Evolutionary conservation across 1,284 basidiomycete genomes (phyloP), one percentile per base, ranked within the genome.

Genomic region (Leccinum fallax): DNA sequence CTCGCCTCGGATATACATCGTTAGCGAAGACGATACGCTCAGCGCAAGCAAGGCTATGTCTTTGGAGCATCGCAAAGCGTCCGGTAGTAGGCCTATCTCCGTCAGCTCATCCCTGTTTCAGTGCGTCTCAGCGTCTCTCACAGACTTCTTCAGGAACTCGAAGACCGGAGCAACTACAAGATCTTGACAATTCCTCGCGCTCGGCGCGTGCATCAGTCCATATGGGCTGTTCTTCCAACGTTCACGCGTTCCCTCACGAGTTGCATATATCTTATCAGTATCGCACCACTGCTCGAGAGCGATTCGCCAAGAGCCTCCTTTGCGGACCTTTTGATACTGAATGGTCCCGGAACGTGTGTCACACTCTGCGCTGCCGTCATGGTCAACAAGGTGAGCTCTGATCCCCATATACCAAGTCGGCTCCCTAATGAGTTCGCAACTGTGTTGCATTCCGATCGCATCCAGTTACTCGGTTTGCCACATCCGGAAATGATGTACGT

Each of bases 261-360:
- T 24, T 86, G 87, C 68, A 66, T 89, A 61, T 84, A 83, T 74
- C 75, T 85, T 68, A 66, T 90, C 65, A 83, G 84, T n/a, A 43
- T 89, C 54, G 61, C 74, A 11, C 85, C 87, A 5, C 61, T 85
- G 5, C 40, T 82, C 30, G 63, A 66, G 64, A 65, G 62, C 24
- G 68, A 64, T 32, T 46, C 60, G 1, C 67, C 65, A 36, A 66
- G 71, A 13, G 61, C 70, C 16, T 75, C 79, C 1, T 89, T 88
- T 70, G 86, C 88, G 13, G 94, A 98, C 63, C 79, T 95, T 26
- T 79, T 99, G 28, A 77, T 99, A 58, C 77, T 99, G 51, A 99
- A 99, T 75, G 97, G 97, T 6, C 97, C 97, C 0, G 97, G 96
- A 9, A 98, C 97, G 3, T 97, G 94, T 71, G 87, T 97, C 36